Evolutionary conservation across 768 basidiomycete genomes (phyloP), one percentile per base, ranked within the genome.

Genomic region (Suillus alpinus): DNA sequence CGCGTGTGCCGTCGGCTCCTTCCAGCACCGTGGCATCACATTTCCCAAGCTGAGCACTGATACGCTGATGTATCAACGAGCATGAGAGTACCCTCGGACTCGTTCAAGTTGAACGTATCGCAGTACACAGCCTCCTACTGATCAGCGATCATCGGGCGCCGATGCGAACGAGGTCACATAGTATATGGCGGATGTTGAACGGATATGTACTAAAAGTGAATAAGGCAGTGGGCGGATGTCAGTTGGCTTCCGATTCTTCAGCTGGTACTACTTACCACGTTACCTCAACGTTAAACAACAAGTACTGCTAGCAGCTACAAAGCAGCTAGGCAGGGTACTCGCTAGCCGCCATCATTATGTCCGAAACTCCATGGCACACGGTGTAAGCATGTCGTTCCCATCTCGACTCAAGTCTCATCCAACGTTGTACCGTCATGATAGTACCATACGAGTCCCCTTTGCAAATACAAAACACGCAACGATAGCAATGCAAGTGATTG

Each of bases 401-500:
- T 31, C 57, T 57, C 3, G 26, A 26, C 26, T 52, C 40, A 34
- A 10, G 12, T 40, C 16, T 47, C 13, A 23, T 56, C 57, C 43
- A 41, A 16, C 18, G 7, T 29, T 36, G 26, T 3, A 49, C 34
- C 78, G 53, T 16, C 47, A 49, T 18, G 26, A 49, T 41, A 86
- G 91, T 51, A 86, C 84, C 5, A 75, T 95, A 60, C 83, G 85
- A 51, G 86, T 95, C 46, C 95, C 94, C 9, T 94, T 96, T 65
- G 80, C 83, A 23, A 87, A 84, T 23, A 70, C 78, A 26, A 80
- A 86, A 63, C 93, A 97, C 68, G 95, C 95, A 9, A 68, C 73
- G 52, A 91, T 94, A 66, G 94, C 91, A 29, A 89, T 87, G 70
- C 86, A 87, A 72, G 88, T 85, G 62, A 91, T 97, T 69, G 87